Evolutionary conservation across 495 filamentous ascomycete species (phyloP), one percentile per base, ranked within the genome.

Genomic region (Durotheca rogersii): DNA sequence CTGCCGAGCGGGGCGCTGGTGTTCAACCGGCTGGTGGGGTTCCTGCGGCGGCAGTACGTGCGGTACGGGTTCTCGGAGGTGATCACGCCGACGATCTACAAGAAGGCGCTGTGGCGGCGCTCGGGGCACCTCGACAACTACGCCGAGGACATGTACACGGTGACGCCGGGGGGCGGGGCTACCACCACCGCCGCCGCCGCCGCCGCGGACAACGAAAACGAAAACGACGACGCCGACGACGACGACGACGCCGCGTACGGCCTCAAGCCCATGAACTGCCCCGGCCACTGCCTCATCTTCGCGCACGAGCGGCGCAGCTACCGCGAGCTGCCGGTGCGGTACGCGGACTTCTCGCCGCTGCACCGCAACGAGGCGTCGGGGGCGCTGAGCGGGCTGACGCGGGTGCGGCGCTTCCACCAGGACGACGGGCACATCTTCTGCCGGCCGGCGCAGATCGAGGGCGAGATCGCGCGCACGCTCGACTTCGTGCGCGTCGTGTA

Each of bases 371-470:
- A 96, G 68, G 71, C 86, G 20, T 94, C 90, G 0, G 91, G 91
- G 11, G 79, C 91, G 0, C 69, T 96, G 57, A 90, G 84, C 54
- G 91, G 91, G 14, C 72, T 96, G 45, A 96, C 91, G 1, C 81
- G 91, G 40, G 88, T 95, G 16, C 81, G 91, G 32, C 78, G 89
- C n/a, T 96, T 96, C 64, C 91, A 96, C 68, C 91, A 96, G 66
- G 91, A 96, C 62, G 91, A 96, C 60, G 91, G 88, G 1, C 91
- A 96, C 63, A 95, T 96, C 31, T 96, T 96, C 69, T 95, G 91
- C 65, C 82, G 87, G 7, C 89, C 87, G 33, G 75, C 75, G 25
- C 91, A 96, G 70, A 88, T 96, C 50, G 76, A 83, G 46, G 73
- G 81, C 7, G 91, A 96, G 68, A 95, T 96, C 39, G 72, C 74